These are phyloP conservation scores for Neocatenulostroma microsporum DNA, from an alignment of 2,329 filamentous ascomycete genomes.

Conservation along the genomic window DNA sequence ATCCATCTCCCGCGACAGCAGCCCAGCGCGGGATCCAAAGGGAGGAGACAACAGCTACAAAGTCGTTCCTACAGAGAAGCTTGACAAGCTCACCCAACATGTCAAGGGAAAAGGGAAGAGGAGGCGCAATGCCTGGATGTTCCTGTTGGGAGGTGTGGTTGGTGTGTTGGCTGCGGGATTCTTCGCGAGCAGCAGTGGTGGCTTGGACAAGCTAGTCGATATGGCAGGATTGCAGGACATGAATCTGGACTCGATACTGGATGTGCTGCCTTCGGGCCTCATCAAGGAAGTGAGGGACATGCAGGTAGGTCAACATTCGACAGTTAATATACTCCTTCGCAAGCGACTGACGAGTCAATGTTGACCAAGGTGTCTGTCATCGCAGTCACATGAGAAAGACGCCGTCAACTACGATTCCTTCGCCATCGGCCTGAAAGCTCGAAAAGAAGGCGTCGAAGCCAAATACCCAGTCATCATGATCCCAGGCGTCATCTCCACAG, in stretches of 20 bases:
- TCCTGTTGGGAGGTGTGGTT: constrained; percentile 80
- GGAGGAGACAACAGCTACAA: constrained; percentile 33
- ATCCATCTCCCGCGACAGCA: constrained; percentile 34
- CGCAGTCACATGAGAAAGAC: constrained; percentile 74
- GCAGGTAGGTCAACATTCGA: constrained; percentile 50
- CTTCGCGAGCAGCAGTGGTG: constrained; percentile 78
- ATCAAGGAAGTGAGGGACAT: constrained; percentile 79
- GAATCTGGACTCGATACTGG: constrained; percentile 77
- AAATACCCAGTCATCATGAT: constrained; percentile 94
- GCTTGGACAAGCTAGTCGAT: constrained; percentile 56
- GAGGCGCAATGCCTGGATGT: constrained; percentile 72
- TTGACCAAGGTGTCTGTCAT: constrained; percentile 23
- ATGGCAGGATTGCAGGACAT: constrained; percentile 62
- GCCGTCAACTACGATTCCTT: constrained; percentile 91
- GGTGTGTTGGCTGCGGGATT: constrained; percentile 83
- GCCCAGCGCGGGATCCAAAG: constrained; percentile 27
- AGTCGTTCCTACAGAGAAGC: constrained; percentile 45
- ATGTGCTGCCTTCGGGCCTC: constrained; percentile 79
- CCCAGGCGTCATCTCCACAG: constrained; percentile 93
- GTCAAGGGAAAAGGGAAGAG: constrained; percentile 41
- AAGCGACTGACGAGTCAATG: no score
- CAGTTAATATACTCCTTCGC: neutral
- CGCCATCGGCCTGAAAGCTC: constrained; percentile 75
- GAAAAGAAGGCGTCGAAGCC: constrained; percentile 69
- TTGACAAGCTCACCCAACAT: constrained; percentile 34